Percentiles rank a stretch among this genome's conserved stretches.
Evolutionary conservation across 805 yeast genomes (phyloP).

Genomic region (Ogataea naganishii): DNA sequence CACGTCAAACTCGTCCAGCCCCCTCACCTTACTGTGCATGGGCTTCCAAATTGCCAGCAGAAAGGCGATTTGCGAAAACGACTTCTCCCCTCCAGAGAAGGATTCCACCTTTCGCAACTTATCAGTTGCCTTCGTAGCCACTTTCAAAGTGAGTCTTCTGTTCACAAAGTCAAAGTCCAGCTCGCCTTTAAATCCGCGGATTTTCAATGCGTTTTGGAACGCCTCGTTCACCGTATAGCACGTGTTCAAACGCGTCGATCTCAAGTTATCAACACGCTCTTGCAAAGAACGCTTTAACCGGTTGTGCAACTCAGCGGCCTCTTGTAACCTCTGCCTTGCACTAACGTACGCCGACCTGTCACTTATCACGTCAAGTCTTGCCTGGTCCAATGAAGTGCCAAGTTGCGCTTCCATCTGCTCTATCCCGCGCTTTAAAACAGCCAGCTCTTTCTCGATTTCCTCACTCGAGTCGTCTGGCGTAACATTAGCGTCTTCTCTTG

Average conservation of each 20-base stretch:
- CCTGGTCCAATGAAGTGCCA: conserved; percentile 49
- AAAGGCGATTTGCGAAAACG: conserved; percentile 85
- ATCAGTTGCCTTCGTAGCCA: conserved; percentile 51
- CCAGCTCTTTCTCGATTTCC: conserved; percentile 40
- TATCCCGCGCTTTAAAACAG: conserved; percentile 35
- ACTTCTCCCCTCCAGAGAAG: conserved; percentile 94
- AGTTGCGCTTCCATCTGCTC: conserved; percentile 42
- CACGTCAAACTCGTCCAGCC: conserved; percentile 94
- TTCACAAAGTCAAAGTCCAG: conserved; percentile 52
- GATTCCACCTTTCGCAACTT: conserved; percentile 67
- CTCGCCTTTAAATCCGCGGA: conserved; percentile 68
- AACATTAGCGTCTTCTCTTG: conserved; percentile 35
- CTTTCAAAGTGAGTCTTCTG: conserved; percentile 45
- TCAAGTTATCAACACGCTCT: conserved; percentile 33
- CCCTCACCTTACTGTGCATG: conserved; percentile 81
- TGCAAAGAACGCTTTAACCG: conserved; percentile 28
- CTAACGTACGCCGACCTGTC: conserved; percentile 34
- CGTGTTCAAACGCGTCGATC: conserved; percentile 28
- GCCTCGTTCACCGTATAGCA: conserved; percentile 42
- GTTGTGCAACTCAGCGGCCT: conserved; percentile 22
- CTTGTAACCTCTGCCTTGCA: conserved; percentile 30
- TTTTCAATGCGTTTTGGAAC: conserved; percentile 50
- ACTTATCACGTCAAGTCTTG: conserved; percentile 35
- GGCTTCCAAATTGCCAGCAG: conserved; percentile 87
- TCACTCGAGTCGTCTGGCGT: conserved; percentile 33